Conservation (phyloP, 345 rosid species). For the Populus alba region DNA sequence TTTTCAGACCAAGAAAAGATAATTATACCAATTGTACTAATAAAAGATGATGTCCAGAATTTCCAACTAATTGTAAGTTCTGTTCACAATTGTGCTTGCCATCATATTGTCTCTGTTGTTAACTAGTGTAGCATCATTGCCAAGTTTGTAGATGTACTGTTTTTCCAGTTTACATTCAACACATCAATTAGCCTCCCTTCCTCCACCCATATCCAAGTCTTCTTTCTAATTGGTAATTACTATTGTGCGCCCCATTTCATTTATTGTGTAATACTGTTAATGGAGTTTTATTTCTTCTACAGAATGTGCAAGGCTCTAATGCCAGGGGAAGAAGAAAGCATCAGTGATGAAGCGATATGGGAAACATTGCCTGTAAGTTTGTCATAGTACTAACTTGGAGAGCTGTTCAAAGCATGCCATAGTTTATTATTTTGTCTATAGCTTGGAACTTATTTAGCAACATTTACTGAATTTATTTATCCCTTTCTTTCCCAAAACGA, state of each 20-base stretch:
- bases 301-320: conserved; percentile 95
- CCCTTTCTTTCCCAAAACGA: neutral
- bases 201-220: neutral
- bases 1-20: neutral
- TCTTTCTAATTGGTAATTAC: neutral
- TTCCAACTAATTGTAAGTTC: neutral
- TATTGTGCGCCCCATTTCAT: neutral
- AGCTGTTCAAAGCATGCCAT: neutral
- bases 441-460: neutral
- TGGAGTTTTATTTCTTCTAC: conserved; percentile 23
- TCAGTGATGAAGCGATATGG: conserved; percentile 91
- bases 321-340: conserved; percentile 92
- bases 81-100: neutral
- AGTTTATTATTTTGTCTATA: neutral
- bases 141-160: neutral
- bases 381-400: conserved; percentile 2
- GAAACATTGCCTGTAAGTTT: conserved; percentile 91
- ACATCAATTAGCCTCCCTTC: neutral
- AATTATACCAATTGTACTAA: neutral
- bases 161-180: neutral
- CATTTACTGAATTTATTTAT: neutral
- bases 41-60: neutral
- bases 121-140: neutral
- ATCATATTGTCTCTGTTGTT: neutral
- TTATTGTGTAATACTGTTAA: neutral